A percentile compares a stretch with the other conserved stretches of the same genome.
Conservation (phyloP, 2,329 filamentous ascomycete species). For the Claviceps quebecensis region DNA sequence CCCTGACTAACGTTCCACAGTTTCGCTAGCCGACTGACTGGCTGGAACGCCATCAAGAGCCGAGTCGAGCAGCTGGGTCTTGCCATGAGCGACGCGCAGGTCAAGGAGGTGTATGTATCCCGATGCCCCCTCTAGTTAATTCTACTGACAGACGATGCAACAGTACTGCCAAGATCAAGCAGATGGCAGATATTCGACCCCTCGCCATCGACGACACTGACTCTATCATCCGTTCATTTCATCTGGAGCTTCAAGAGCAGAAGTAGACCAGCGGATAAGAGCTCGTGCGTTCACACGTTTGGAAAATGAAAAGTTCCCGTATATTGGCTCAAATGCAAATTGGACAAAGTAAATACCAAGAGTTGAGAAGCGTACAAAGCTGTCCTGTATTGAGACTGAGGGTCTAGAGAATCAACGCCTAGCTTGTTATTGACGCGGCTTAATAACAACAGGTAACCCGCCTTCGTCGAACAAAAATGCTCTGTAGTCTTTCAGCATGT, state of each 20-base stretch:
- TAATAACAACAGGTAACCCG: not conserved
- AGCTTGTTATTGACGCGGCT: not conserved
- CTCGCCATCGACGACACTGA: constrained; percentile 84
- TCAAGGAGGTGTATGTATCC: constrained; percentile 19
- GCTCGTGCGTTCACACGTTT: not conserved
- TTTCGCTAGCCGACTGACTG: constrained; percentile 40
- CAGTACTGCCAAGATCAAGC: constrained; percentile 65
- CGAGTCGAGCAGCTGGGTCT: constrained; percentile 74
- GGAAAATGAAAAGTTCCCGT: not conserved
- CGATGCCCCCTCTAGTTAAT: not conserved
- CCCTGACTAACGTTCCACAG: not conserved
- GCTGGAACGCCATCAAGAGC: constrained; percentile 93
- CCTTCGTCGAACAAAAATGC: not conserved
- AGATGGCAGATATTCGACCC: constrained; percentile 68
- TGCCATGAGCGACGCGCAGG: constrained; percentile 22
- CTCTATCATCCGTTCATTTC: constrained; percentile 70
- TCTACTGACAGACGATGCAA: constrained; percentile 15
- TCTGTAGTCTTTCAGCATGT: not conserved
- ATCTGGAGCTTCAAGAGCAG: constrained; percentile 27
- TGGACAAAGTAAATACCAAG: not conserved
- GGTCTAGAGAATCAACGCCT: too few species aligned
- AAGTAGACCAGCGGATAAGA: not conserved
- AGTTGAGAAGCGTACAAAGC: too few species aligned
- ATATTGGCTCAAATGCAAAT: not conserved
- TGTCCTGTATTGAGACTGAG: not conserved